Evolutionary conservation across 495 filamentous ascomycete species (phyloP).

Genomic region (Hypomontagnella monticulosa): DNA sequence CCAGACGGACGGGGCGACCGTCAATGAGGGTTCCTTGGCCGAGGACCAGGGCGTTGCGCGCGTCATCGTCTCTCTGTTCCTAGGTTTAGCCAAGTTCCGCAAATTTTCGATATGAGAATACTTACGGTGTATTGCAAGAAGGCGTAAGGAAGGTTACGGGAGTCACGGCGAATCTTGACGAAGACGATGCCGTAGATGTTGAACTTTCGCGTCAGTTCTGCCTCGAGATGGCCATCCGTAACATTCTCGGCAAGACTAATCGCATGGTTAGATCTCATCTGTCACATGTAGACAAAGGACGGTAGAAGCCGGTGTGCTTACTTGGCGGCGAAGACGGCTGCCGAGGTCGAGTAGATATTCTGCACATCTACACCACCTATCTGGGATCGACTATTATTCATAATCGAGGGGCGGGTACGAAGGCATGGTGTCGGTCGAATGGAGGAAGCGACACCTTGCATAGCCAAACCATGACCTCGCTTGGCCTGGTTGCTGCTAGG

Average conservation of each 20-base stretch:
- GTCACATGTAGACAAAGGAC: not conserved
- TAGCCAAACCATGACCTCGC: not conserved
- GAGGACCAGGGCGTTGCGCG: constrained; percentile 56
- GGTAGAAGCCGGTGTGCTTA: constrained; percentile 50
- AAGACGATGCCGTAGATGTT: constrained; percentile 62
- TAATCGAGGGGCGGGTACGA: constrained; percentile 14
- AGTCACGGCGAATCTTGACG: constrained; percentile 70
- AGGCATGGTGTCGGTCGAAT: constrained; percentile 8
- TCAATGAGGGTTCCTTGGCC: constrained; percentile 60
- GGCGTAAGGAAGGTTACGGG: constrained; percentile 67
- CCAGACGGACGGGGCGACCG: constrained; percentile 67
- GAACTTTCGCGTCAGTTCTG: constrained; percentile 63
- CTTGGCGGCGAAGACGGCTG: constrained; percentile 74
- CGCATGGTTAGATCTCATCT: constrained; percentile 4
- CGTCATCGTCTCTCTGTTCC: constrained; percentile 53
- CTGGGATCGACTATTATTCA: constrained; percentile 13
- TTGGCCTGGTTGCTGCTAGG: no score
- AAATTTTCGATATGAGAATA: not conserved
- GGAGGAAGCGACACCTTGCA: constrained; percentile 23
- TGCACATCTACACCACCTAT: constrained; percentile 63
- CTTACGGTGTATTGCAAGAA: constrained; percentile 70
- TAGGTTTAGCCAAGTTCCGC: constrained; percentile 22
- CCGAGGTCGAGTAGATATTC: constrained; percentile 59
- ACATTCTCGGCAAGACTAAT: constrained; percentile 54
- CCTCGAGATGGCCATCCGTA: constrained; percentile 61